Base-by-base conservation (phyloP, 75 land plant species). In the Pseudotsuga menziesii region DNA sequence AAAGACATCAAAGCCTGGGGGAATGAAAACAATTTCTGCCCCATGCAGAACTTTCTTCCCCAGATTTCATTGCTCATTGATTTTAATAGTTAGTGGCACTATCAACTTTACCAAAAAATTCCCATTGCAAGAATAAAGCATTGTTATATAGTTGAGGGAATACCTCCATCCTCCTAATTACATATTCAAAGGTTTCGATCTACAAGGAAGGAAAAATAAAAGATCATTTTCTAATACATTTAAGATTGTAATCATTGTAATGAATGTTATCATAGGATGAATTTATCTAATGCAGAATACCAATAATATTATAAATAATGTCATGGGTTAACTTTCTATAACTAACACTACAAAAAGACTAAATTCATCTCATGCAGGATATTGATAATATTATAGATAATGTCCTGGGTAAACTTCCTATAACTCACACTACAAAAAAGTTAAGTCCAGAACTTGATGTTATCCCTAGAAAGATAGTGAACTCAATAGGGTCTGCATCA, bases 111-210 rank as follows among this genome's bases (percentile, higher is more conserved):
- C 54, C 4, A 9, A 73, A 29, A 73, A 44, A 44, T 19, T 19
- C 26, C 32, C 75, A 54, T 74, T n/a, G 52, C 27, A 35, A 67
- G 1, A 39, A 39, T 39, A 39, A 67, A 35, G 7, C 20, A 39
- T 36, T 29, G 39, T 1, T 67, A n/a, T 36, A 67, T 67, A 67
- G 41, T 17, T 67, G 3, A 20, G 22, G 16, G 35, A 25, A 39
- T 71, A 78, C 79, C 79, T 78, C 79, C 79, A 78, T 72, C 52
- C 77, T 58, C 55, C 74, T 20, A 17, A 78, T 52, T 44, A 78
- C 79, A 41, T 78, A 77, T 55, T 78, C 79, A 48, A 78, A 78
- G 76, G 77, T 78, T 27, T 77, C 79, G 13, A 78, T 77, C 75
- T 74, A 57, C 59, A 54, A 55, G 75, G 15, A 74, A 56, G 52